Base-by-base conservation (phyloP, 2,329 filamentous ascomycete species). In the Microascus cirrosus region DNA sequence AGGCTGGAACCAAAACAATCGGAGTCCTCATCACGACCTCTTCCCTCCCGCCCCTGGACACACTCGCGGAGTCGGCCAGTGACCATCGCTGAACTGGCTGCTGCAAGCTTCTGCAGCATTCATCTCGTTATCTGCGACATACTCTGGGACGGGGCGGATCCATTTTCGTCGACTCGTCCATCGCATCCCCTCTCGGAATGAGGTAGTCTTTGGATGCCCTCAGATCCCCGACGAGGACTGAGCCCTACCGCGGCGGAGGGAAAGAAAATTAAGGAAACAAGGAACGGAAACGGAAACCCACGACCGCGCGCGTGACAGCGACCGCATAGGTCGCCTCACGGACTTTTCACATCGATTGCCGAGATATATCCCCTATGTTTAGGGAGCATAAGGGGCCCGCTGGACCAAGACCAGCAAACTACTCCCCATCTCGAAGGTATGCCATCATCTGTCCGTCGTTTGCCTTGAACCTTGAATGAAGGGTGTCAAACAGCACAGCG, bases 221-320 rank as follows among this genome's bases (percentile, higher is more conserved):
- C 79, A 81, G 78, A 75, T 81, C 79, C 80, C 73, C 79, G 71
- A 76, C 74, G 72, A 58, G 80, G 80, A 82, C 80, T 82, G 78
- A 78, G 77, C 61, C 59, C 48, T 55, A 42, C 24, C 22, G 42
- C 56, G 51, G 51, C 51, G 51, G 51, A 58, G 55, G 20, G 22
- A 22, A 54, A 54, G 25, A 48, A 58, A 58, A 32, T 4, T 8
- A 32, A 32, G 8, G 28, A 8, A 32, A 32, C 4, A 36, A 28
- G 13, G 24, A 28, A 32, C 28, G 39, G 34, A 56, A 8, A 56
- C 48, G 12, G 12, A 48, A 7, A 13, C 36, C 22, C 15, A 42
- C 45, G 15, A 35, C 36, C 45, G 20, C 28, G 24, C 28, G 20
- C 55, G 45, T 39, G n/a, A 20, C 35, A 39, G 25, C 50, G 13